These are phyloP conservation scores for Aschersonia sp. DNA, from an alignment of 2,329 filamentous ascomycete genomes.

Conservation along the genomic window DNA sequence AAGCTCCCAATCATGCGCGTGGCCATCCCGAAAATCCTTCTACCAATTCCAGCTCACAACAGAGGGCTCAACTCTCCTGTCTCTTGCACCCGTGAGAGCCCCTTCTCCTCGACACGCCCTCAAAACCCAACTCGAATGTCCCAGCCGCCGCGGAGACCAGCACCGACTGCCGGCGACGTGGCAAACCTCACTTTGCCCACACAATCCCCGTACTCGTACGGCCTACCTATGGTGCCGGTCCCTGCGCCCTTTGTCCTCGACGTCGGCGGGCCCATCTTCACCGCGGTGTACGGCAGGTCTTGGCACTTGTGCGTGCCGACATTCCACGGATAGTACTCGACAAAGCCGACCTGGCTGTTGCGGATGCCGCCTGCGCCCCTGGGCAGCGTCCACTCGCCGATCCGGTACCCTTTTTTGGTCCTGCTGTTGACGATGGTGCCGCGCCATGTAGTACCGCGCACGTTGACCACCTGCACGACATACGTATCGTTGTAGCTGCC, in stretches of 20 bases:
- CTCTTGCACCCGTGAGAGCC: no score
- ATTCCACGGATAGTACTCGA: slow-evolving; percentile 11
- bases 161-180: no score
- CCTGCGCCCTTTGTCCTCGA: slow-evolving; percentile 5
- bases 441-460: slow-evolving; percentile 7
- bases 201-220: slow-evolving; percentile 7
- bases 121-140: no score
- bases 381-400: slow-evolving; percentile 10
- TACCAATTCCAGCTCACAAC: no score
- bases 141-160: no score
- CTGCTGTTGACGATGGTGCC: slow-evolving; percentile 8
- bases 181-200: no score
- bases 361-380: slow-evolving; percentile 5
- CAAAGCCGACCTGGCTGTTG: slow-evolving; percentile 6
- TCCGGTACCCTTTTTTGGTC: slow-evolving; percentile 1
- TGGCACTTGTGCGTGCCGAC: slow-evolving; percentile 5
- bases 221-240: slow-evolving; percentile 4
- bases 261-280: slow-evolving; percentile 5
- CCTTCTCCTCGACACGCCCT: no score
- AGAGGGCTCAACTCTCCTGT: no score
- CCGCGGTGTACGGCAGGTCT: slow-evolving; percentile 6
- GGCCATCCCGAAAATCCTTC: no score
- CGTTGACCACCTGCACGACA: slow-evolving; percentile 7
- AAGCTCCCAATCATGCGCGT: no score
- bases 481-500: slow-evolving; percentile 8